A percentile compares a stretch with the other conserved stretches of the same genome.
These are phyloP conservation scores for Leavenworthia alabamica DNA, from an alignment of 345 rosid genomes.

Conservation along the genomic window DNA sequence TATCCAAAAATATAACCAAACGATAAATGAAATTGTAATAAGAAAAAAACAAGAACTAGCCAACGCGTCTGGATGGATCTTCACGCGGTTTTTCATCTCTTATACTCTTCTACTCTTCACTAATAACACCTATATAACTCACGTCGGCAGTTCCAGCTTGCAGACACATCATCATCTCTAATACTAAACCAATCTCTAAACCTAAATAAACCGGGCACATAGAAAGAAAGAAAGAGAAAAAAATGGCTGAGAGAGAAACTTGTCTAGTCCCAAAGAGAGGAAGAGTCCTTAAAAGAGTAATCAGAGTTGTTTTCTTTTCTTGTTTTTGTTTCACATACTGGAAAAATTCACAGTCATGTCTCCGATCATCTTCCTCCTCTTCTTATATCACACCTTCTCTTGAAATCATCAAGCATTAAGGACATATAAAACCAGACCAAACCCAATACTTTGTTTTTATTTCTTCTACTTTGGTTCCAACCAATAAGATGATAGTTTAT, in stretches of 20 bases:
- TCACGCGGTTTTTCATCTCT: constrained; percentile 21
- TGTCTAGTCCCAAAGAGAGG: constrained; percentile 47
- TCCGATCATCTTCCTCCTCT: constrained; percentile 13
- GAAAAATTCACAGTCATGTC: not conserved
- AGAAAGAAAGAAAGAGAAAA: not conserved
- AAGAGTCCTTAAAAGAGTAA: constrained; percentile 33
- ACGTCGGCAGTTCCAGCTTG: constrained; percentile 32
- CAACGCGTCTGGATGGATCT: constrained; percentile 19
- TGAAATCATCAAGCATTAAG: constrained; percentile 19
- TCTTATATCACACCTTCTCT: constrained; percentile 18
- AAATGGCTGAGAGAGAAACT: constrained; percentile 23
- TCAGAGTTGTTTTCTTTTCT: constrained; percentile 19
- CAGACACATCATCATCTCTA: constrained; percentile 10
- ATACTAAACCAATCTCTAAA: constrained; percentile 6
- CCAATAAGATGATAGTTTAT: not conserved
- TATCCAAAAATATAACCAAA: constrained; percentile 3
- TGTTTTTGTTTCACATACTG: constrained; percentile 24
- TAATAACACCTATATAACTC: constrained; percentile 23
- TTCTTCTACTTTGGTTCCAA: not conserved
- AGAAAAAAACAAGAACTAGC: constrained; percentile 8
- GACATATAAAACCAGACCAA: not conserved
- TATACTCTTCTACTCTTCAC: constrained; percentile 6
- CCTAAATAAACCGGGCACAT: constrained; percentile 13
- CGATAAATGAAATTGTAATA: not conserved
- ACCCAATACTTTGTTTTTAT: not conserved